Evolutionary conservation across 805 yeast species (phyloP), one percentile per base, ranked within the genome.

Genomic region (Lipomyces spencermartinsiae): DNA sequence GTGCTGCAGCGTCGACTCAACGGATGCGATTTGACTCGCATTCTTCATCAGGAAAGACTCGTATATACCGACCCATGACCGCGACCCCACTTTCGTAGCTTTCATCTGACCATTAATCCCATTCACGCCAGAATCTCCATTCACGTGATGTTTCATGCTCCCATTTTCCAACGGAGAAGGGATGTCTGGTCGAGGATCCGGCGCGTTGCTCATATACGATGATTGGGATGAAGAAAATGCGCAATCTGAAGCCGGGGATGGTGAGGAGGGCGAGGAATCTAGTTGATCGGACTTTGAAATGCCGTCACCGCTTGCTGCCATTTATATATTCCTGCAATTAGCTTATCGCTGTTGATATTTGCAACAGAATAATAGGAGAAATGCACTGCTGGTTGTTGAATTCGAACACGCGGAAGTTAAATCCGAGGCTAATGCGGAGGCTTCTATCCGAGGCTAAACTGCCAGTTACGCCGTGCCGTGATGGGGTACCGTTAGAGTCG

Each of bases 21-120:
- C 72, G 33, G 78, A 77, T n/a, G 80, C 75, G 34, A 81, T 76
- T 63, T 76, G 80, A 33, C 74, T 67, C 8, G 80, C 78, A 70
- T 79, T 79, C 31, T 76, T 72, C 12, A 80, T 75, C 53, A 81
- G 71, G 68, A 79, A 75, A 34, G 61, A 62, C 69, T 81, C 82
- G 56, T 78, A 78, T 10, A 61, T 56, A 7, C 72, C 63, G 14
- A 76, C 71, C 80, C 80, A 77, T 10, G 62, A n/a, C 53, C n/a
- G 25, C 29, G 46, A 2, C 12, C 43, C 19, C 16, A 8, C 49
- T 43, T 19, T 43, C n/a, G 4, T 9, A 9, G 49, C 22, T 9
- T 43, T 4, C 22, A 16, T 37, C 43, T 37, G 12, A 19, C 10
- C 10, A 43, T 43, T 43, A 16, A 43, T 43, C 22, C 19, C 49